Percentiles rank a stretch among this genome's conserved stretches.
Conservation (phyloP, 2,329 filamentous ascomycete genomes). For the Pseudocercospora fuligena region DNA sequence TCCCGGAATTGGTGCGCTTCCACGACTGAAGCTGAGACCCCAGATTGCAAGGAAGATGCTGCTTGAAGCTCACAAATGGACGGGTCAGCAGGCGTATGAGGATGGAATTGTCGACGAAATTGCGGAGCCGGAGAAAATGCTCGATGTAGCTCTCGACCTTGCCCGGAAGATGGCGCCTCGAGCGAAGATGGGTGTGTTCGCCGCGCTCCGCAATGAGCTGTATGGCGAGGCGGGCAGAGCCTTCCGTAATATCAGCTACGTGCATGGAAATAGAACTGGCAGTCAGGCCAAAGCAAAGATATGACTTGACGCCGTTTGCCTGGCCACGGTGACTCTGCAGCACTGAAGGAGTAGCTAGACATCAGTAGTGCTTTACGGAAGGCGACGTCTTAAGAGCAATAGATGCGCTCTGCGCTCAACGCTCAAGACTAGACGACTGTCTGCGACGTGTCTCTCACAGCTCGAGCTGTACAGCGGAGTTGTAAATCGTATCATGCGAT, state of each 20-base stretch:
- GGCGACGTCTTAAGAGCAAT: too few species aligned
- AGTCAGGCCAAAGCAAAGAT: slow-evolving; percentile 56
- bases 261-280: slow-evolving; percentile 53
- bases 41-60: slow-evolving; percentile 61
- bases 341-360: background rate
- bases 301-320: slow-evolving; percentile 31
- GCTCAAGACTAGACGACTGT: too few species aligned
- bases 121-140: slow-evolving; percentile 55
- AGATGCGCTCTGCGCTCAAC: too few species aligned
- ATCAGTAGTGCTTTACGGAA: too few species aligned
- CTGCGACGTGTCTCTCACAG: too few species aligned
- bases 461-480: too few species aligned
- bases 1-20: slow-evolving; percentile 59
- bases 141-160: slow-evolving; percentile 51
- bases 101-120: slow-evolving; percentile 61
- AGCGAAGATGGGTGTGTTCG: slow-evolving; percentile 57
- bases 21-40: slow-evolving; percentile 57
- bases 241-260: slow-evolving; percentile 59
- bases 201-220: slow-evolving; percentile 56
- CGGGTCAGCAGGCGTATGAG: slow-evolving; percentile 54
- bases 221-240: slow-evolving; percentile 59
- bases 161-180: slow-evolving; percentile 51
- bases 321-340: background rate
- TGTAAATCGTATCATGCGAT: too few species aligned
- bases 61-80: slow-evolving; percentile 61